Percentiles rank a stretch among this genome's conserved stretches.
These are phyloP conservation scores for Citrus reticulata DNA, from an alignment of 345 rosid genomes.

Conservation along the genomic window DNA sequence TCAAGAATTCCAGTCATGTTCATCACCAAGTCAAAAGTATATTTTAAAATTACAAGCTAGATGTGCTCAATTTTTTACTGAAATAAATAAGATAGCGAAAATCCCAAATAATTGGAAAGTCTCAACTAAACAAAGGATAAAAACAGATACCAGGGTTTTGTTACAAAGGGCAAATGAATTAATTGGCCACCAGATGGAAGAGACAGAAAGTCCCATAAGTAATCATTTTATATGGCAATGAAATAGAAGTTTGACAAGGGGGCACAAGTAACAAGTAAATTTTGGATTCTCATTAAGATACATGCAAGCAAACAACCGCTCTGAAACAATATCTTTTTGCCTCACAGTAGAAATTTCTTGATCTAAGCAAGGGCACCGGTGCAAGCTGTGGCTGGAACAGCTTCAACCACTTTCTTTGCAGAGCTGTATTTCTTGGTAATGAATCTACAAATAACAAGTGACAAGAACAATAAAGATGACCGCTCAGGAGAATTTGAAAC, in stretches of 20 bases:
- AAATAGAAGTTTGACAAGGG: conserved; percentile 2
- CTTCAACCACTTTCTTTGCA: conserved; percentile 53
- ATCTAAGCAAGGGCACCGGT: conserved; percentile 57
- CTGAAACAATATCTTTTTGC: conserved; percentile 1
- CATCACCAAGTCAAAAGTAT: neutral
- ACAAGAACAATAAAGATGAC: neutral
- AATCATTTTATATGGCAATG: conserved; percentile 3
- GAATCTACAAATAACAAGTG: conserved; percentile 45
- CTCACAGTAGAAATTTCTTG: neutral
- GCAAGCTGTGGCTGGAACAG: conserved; percentile 70
- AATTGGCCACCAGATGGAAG: neutral
- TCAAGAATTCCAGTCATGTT: neutral
- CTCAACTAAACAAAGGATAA: neutral
- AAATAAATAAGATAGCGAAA: neutral
- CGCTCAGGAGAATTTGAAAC: neutral
- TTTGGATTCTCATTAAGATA: conserved; percentile 1
- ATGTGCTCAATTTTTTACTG: neutral
- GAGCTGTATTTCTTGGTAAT: conserved; percentile 78
- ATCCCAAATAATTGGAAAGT: neutral
- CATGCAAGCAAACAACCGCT: neutral
- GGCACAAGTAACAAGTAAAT: conserved; percentile 2
- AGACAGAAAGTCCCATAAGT: neutral
- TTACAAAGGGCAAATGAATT: neutral
- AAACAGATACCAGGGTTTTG: neutral
- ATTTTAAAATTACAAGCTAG: neutral